phyloP scores from a whole-genome alignment of 306 rosid species.

The Dryas octopetala region DNA sequence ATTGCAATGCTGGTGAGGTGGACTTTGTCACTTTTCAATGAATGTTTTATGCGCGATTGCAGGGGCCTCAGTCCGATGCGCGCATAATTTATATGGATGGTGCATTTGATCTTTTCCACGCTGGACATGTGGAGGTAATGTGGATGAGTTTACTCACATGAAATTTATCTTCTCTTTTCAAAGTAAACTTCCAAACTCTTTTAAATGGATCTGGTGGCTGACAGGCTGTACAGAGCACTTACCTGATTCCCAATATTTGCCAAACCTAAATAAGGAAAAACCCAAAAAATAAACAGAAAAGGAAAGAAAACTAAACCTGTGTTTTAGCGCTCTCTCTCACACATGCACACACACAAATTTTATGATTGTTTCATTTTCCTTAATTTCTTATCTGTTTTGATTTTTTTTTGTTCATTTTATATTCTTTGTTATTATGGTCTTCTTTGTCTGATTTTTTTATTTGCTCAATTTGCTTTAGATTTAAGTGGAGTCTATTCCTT shows the following conservation, averaged over 20 bases:
- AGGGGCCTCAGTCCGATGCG: slow-evolving; percentile 59
- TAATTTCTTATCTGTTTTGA: too few relatives aligned
- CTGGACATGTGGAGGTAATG: slow-evolving; percentile 63
- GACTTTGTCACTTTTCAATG: not conserved
- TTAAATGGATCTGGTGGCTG: not conserved
- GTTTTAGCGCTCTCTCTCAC: not conserved
- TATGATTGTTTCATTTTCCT: not conserved
- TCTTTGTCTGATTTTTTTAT: not conserved
- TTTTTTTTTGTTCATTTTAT: not conserved
- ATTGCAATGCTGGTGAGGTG: not conserved
- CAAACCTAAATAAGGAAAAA: not conserved
- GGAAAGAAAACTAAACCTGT: not conserved
- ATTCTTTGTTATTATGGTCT: not conserved
- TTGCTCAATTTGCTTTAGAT: not conserved
- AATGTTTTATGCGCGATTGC: slow-evolving; percentile 19
- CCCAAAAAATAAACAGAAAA: not conserved
- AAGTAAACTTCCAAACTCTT: not conserved
- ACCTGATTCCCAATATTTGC: not conserved
- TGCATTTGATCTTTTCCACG: slow-evolving; percentile 65
- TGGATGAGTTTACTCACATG: slow-evolving; percentile 2
- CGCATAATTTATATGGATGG: slow-evolving; percentile 59
- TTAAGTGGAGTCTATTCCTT: not conserved
- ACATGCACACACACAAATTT: not conserved
- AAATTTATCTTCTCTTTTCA: not conserved
- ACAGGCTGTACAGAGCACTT: not conserved